These are phyloP conservation scores for Coffea canephora DNA, from an alignment of 257 asterid genomes.

Conservation along the genomic window DNA sequence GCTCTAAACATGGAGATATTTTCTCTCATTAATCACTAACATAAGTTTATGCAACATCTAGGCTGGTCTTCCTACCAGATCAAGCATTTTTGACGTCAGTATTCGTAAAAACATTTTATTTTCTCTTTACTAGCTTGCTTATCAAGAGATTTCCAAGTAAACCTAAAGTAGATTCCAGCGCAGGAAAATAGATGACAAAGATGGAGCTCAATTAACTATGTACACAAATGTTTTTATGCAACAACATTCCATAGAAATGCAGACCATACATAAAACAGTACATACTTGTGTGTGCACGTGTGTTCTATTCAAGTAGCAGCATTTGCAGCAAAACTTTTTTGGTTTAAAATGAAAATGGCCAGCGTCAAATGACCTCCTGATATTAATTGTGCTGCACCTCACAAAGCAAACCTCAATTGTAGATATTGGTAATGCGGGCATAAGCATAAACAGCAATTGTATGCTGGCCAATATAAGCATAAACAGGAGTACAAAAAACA, in stretches of 20 bases:
- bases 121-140: not conserved
- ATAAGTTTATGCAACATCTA: not conserved
- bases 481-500: slow-evolving; percentile 10
- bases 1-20: not conserved
- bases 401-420: not conserved
- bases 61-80: not conserved
- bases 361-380: not conserved
- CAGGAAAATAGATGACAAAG: not conserved
- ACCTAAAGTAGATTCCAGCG: not conserved
- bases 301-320: too few species aligned
- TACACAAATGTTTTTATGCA: too few species aligned
- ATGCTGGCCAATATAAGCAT: not conserved
- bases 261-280: too few species aligned
- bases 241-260: not conserved
- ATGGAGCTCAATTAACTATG: too few species aligned
- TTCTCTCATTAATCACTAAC: not conserved
- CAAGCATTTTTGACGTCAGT: not conserved
- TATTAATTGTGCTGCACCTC: not conserved
- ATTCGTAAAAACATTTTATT: not conserved
- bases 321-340: not conserved
- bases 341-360: not conserved
- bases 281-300: not conserved
- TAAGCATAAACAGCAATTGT: too few species aligned
- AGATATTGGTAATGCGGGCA: not conserved
- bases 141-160: not conserved